phyloP scores from a whole-genome alignment of 805 yeast genomes.

The Yarrowia deformans region DNA sequence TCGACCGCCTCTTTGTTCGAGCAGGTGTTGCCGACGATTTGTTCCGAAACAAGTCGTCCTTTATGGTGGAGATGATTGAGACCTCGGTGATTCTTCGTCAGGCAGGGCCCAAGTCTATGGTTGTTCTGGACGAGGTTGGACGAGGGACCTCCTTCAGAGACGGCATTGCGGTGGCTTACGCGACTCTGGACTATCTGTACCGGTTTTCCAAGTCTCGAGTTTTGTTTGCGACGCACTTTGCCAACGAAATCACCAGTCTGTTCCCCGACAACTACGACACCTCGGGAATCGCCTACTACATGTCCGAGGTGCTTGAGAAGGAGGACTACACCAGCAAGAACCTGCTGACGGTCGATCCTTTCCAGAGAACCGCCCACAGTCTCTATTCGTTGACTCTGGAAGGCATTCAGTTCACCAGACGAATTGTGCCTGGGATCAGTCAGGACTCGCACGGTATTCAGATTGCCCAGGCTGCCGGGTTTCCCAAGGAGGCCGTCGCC shows the following conservation, averaged over 20 bases:
- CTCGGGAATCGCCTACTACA: constrained; percentile 45
- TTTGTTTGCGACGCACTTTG: constrained; percentile 91
- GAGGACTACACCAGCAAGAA: constrained; percentile 28
- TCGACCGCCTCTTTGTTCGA: constrained; percentile 80
- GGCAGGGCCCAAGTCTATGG: constrained; percentile 72
- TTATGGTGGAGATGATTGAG: constrained; percentile 92
- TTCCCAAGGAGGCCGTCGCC: constrained; percentile 65
- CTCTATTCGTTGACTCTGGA: constrained; percentile 14
- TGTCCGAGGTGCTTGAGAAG: constrained; percentile 44
- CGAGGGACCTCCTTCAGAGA: constrained; percentile 87
- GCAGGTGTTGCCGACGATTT: constrained; percentile 83
- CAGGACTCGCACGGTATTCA: constrained; percentile 76
- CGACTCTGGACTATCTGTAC: constrained; percentile 66
- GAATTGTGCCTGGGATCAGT: constrained; percentile 70
- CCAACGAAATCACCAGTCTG: constrained; percentile 58
- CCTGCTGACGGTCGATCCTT: constrained; percentile 36
- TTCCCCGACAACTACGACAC: constrained; percentile 48
- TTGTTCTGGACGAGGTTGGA: constrained; percentile 87
- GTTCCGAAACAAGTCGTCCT: constrained; percentile 80
- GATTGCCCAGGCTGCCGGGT: constrained; percentile 81
- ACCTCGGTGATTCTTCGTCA: constrained; percentile 71
- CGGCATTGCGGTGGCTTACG: constrained; percentile 85
- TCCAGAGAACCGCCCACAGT: constrained; percentile 40
- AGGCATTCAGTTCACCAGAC: constrained; percentile 57
- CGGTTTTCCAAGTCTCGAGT: constrained; percentile 68